Conservation (phyloP, 208 protist species). For the Trypanosoma rangeli region DNA sequence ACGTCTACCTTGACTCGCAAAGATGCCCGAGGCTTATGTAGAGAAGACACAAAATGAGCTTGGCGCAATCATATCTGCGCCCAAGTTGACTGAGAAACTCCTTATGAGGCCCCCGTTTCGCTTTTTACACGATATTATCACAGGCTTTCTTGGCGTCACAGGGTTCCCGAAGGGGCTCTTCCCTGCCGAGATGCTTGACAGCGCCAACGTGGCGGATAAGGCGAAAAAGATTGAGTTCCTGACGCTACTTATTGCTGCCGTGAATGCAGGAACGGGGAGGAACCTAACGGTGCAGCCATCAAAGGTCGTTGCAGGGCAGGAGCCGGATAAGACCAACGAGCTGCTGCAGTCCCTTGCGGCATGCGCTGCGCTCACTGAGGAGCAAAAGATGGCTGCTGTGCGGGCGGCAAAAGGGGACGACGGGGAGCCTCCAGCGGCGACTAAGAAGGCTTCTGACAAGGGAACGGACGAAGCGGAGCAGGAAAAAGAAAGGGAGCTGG, state of each 20-base stretch:
- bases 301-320: conserved; percentile 86
- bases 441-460: conserved; percentile 12
- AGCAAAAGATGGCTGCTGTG: conserved; percentile 68
- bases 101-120: conserved; percentile 86
- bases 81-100: conserved; percentile 90
- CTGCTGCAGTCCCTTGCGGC: conserved; percentile 81
- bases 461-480: conserved; percentile 26
- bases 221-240: conserved; percentile 85
- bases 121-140: conserved; percentile 90
- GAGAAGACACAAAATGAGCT: conserved; percentile 81
- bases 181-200: conserved; percentile 67
- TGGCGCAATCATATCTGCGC: conserved; percentile 68
- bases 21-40: conserved; percentile 41
- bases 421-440: neutral
- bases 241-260: conserved; percentile 61
- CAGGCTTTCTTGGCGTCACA: conserved; percentile 53
- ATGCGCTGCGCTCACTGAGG: conserved; percentile 57
- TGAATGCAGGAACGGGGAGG: conserved; percentile 76
- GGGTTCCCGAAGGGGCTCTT: conserved; percentile 78
- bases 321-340: conserved; percentile 87
- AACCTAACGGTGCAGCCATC: conserved; percentile 54
- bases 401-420: conserved; percentile 47
- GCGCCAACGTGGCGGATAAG: conserved; percentile 76
- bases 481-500: conserved; percentile 26
- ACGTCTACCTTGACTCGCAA: neutral